phyloP scores from a whole-genome alignment of 768 basidiomycete genomes.

The Russula earlei region DNA sequence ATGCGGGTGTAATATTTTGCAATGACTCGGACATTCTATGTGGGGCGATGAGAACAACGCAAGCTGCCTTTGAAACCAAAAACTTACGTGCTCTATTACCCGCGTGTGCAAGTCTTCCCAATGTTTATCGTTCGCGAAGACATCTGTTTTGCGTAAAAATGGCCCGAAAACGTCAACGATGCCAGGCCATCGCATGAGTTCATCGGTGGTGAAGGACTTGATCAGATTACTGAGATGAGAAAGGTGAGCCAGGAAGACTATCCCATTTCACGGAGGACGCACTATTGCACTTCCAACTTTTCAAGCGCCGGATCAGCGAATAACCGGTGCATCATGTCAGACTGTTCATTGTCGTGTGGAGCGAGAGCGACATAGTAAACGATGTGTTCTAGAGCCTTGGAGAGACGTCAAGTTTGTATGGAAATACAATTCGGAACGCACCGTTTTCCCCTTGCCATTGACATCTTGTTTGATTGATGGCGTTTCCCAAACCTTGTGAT shows the following conservation, averaged over 20 bases:
- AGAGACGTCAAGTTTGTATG: slow-evolving; percentile 3
- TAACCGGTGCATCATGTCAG: slow-evolving; percentile 89
- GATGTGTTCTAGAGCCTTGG: slow-evolving; percentile 85
- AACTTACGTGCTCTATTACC: slow-evolving; percentile 89
- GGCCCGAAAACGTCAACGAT: slow-evolving; percentile 84
- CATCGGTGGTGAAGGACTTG: slow-evolving; percentile 87
- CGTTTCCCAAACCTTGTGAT: slow-evolving; percentile 96
- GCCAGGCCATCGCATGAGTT: slow-evolving; percentile 95
- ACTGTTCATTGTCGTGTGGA: slow-evolving; percentile 93
- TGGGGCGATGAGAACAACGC: neutral
- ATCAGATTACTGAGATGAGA: slow-evolving; percentile 81
- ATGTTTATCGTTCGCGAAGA: slow-evolving; percentile 69
- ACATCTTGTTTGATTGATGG: slow-evolving; percentile 85
- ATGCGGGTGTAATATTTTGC: slow-evolving; percentile 94
- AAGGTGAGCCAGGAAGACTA: slow-evolving; percentile 18
- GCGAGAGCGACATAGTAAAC: slow-evolving; percentile 91
- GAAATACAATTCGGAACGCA: slow-evolving; percentile 29
- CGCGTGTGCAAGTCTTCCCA: slow-evolving; percentile 96
- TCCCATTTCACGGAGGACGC: slow-evolving; percentile 18
- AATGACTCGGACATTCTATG: slow-evolving; percentile 90
- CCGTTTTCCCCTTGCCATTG: slow-evolving; percentile 55
- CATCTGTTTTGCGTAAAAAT: slow-evolving; percentile 66
- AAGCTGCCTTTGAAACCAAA: neutral
- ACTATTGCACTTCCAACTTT: slow-evolving; percentile 84
- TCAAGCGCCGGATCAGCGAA: slow-evolving; percentile 67